A percentile compares a stretch with the other conserved stretches of the same genome.
Conservation (phyloP, 2,329 filamentous ascomycete genomes). For the Fusarium dlaminii region DNA sequence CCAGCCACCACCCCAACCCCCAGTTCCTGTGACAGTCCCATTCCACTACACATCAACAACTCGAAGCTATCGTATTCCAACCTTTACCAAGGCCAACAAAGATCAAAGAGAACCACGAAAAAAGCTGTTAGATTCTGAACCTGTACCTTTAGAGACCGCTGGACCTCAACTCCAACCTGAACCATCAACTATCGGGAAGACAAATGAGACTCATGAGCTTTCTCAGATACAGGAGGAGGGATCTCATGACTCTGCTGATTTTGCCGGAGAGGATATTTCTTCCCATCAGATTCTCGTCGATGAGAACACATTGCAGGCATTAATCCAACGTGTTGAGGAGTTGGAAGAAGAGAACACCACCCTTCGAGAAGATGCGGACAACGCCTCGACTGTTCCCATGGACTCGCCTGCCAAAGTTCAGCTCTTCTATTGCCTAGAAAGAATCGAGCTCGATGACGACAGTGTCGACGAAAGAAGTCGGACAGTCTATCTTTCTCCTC, state of each 20-base stretch:
- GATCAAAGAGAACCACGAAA: neutral
- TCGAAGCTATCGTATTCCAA: neutral
- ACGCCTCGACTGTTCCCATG: neutral
- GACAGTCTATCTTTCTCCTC: neutral
- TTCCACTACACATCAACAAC: too few species aligned
- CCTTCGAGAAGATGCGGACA: neutral
- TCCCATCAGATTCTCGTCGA: neutral
- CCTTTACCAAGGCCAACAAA: neutral
- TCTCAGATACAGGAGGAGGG: neutral
- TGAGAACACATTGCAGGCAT: neutral
- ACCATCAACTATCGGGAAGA: too few species aligned
- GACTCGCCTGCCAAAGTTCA: neutral
- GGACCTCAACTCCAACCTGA: too few species aligned
- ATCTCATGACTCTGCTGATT: rapidly evolving
- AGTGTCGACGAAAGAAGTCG: neutral
- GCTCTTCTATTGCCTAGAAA: neutral
- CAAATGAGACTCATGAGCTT: neutral
- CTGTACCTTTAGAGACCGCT: too few species aligned
- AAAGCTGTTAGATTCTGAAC: too few species aligned
- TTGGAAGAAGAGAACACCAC: neutral
- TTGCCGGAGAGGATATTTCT: neutral
- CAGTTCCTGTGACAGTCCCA: too few species aligned
- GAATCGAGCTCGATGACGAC: rapidly evolving
- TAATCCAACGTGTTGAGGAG: neutral
- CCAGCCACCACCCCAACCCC: neutral